Evolutionary conservation across 2,329 filamentous ascomycete species (phyloP), one percentile per base, ranked within the genome.

Genomic region (Ophiosphaerella korrae): DNA sequence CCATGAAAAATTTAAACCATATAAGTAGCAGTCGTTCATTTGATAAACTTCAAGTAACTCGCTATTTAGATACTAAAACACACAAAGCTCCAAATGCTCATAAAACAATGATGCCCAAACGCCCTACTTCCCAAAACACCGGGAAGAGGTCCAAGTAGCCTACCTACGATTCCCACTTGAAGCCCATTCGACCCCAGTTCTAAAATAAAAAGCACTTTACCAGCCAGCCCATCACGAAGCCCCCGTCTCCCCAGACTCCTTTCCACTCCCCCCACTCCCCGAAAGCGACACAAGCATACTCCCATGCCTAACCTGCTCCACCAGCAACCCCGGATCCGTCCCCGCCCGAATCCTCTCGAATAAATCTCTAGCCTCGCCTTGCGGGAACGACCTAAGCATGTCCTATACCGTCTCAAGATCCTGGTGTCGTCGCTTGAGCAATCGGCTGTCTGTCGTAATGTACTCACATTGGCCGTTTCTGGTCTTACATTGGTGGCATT

Each of bases 251-350:
- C 26, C n/a, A 12, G 39, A 13, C 5, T 3, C n/a, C 35, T 45
- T 23, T 31, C 40, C 36, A 14, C 41, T 50, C 32, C 41, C 26
- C 26, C 11, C 7, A 5, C 26, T 29, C 26, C 26, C 26, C 34
- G 37, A 33, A 36, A 62, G 42, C 16, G 59, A 48, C 45, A 62
- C 45, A 7, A 62, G 57, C 38, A 62, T 34, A 32, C 39, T 56
- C n/a, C 58, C 58, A 48, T 60, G 52, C 5, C 37, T 52, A 1
- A 62, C 52, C 33, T 52, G 52, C 32, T 58, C 56, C 5, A 62
- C 54, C 13, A 62, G 40, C 8, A 56, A 45, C n/a, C 48, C 49
- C 12, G 53, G 46, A 9, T 60, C 57, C 14, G 48, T 45, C 7
- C 59, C 59, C 13, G 57, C 52, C 39, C 59, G 50, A 32, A 62